These are phyloP conservation scores for Eremothecium coryli DNA, from an alignment of 1,139 yeast species.

Conservation along the genomic window DNA sequence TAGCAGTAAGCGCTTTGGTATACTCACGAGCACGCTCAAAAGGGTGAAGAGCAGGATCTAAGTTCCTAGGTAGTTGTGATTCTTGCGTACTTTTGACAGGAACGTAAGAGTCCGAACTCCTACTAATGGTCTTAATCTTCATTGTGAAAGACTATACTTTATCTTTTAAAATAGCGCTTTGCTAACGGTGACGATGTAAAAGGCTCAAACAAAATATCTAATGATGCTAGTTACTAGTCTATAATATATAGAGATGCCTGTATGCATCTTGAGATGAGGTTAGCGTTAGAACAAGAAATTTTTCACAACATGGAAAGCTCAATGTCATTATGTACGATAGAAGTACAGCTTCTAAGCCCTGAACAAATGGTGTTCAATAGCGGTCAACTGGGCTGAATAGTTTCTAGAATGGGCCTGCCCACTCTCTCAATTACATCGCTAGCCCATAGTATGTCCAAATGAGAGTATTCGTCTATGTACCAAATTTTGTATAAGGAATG, in stretches of 20 bases:
- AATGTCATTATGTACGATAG: too few relatives aligned
- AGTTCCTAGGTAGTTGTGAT: constrained; percentile 76
- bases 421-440: constrained; percentile 54
- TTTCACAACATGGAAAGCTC: too few relatives aligned
- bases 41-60: constrained; percentile 93
- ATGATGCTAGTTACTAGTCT: too few relatives aligned
- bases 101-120: constrained; percentile 84
- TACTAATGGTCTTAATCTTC: constrained; percentile 86
- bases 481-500: constrained; percentile 37
- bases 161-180: not conserved
- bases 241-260: too few relatives aligned
- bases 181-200: too few relatives aligned
- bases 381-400: too few relatives aligned
- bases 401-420: constrained; percentile 33
- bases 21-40: constrained; percentile 96
- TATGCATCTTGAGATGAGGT: too few relatives aligned
- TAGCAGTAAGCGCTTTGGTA: constrained; percentile 88
- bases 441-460: constrained; percentile 90
- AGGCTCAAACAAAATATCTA: too few relatives aligned
- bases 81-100: constrained; percentile 90
- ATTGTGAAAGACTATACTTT: constrained; percentile 14
- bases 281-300: too few relatives aligned
- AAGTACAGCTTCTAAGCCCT: too few relatives aligned
- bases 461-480: constrained; percentile 57
- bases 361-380: too few relatives aligned